Evolutionary conservation across 352 stramenopile species (phyloP).

Genomic region (Phytophthora litchii): DNA sequence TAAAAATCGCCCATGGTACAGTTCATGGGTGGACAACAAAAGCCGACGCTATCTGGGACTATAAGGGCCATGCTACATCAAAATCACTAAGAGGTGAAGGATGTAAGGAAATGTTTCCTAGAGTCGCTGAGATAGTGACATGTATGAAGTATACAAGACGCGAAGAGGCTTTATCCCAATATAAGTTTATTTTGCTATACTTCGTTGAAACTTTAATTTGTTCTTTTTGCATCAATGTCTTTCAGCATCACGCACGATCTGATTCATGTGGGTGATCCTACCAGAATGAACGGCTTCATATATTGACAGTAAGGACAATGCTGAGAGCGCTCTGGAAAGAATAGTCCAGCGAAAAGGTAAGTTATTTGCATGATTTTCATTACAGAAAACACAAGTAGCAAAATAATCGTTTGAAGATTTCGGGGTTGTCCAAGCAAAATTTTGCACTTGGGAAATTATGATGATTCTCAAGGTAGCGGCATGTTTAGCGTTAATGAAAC

Average conservation of each 20-base stretch:
- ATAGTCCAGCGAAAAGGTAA: too few species aligned
- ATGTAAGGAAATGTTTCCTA: slow-evolving; percentile 4
- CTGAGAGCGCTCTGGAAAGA: too few species aligned
- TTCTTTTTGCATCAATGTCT: background rate
- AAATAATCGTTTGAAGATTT: background rate
- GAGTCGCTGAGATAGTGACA: background rate
- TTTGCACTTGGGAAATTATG: slow-evolving; percentile 1
- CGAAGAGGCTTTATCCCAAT: background rate
- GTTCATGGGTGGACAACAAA: background rate
- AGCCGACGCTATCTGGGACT: background rate
- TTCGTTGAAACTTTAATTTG: background rate
- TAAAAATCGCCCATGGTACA: background rate
- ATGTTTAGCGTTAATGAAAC: slow-evolving; percentile 4
- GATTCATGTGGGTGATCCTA: background rate
- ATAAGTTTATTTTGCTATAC: too few species aligned
- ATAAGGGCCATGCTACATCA: background rate
- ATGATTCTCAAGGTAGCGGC: background rate
- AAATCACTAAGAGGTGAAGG: slow-evolving; percentile 2
- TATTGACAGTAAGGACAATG: too few species aligned
- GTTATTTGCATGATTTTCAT: too few species aligned
- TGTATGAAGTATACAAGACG: slow-evolving; percentile 1
- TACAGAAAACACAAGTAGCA: background rate
- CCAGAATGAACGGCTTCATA: slow-evolving; percentile 2
- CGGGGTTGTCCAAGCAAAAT: background rate
- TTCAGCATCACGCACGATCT: background rate